phyloP scores from a whole-genome alignment of 208 protist genomes.

The Acanthamoeba lenticulata region DNA sequence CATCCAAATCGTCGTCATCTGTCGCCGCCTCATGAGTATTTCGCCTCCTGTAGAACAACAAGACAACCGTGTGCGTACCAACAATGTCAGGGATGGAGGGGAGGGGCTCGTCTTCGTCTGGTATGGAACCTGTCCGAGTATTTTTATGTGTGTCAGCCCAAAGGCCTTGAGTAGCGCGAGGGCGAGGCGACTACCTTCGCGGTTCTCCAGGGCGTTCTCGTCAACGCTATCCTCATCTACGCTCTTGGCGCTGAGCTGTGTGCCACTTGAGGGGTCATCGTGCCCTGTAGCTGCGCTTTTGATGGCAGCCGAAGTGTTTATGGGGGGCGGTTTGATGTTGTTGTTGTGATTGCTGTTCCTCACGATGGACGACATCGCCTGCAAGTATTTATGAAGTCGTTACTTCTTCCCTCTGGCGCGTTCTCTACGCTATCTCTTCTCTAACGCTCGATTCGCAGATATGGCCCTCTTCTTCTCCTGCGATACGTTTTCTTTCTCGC shows the following conservation, averaged over 20 bases:
- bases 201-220: background rate
- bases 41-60: background rate
- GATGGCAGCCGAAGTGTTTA: no score
- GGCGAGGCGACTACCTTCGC: background rate
- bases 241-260: background rate
- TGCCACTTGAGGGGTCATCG: no score
- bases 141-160: background rate
- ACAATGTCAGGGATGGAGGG: background rate
- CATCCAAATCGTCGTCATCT: slow-evolving; percentile 27
- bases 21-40: background rate
- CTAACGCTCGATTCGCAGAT: no score
- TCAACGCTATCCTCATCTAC: background rate
- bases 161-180: no score
- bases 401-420: no score
- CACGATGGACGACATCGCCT: no score
- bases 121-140: background rate
- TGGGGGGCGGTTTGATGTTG: no score
- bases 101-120: background rate
- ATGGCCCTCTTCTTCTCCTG: no score
- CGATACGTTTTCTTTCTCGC: no score
- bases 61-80: background rate
- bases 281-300: background rate
- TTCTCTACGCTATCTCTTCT: no score
- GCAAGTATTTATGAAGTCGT: no score
- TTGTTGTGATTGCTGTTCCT: no score